Evolutionary conservation across 148 eudicot species (phyloP), one percentile per base, ranked within the genome.

Genomic region (Euryodendron excelsum): DNA sequence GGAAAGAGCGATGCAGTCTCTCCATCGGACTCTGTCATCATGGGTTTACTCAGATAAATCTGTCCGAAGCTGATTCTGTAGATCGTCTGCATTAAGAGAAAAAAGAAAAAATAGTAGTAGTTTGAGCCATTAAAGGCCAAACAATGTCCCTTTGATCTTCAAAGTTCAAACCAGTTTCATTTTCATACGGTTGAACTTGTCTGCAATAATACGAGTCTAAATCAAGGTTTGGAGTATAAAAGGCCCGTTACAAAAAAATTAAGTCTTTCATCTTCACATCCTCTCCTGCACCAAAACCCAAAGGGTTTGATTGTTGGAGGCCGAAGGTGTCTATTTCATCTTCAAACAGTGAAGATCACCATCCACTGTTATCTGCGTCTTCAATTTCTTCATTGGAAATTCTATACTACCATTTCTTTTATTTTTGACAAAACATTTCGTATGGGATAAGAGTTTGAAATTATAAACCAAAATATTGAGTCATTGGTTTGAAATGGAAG

Each of bases 1-100:
- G 98, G 98, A 72, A 95, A 95, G 82, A 95, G 81, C 17, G 98
- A 90, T 13, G 97, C 93, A 14, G 98, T 95, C 81, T 95, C 98
- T 81, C 90, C 92, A 75, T 89, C 92, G 48, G 90, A 89, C 66
- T 89, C 90, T 0, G 92, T 89, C 92, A 89, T 87, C 90, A 89
- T 89, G 3, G 92, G 92, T 80, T 87, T 89, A 80, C 92, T 89
- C 69, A 89, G 71, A 75, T 89, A 87, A 47, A 89, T 87, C 79
- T 89, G 90, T 59, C 90, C 90, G 61, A 89, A 89, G 82, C 83
- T 87, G 65, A 89, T 89, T 78, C 68, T 23, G 71, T 92, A 94
- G 41, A 92, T 89, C 11, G 95, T 94, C 98, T 94, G 97, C 88
- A 90, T 36, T 36, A 59, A 53, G 62, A 67, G 48, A 21, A 4